These are phyloP conservation scores for Sporothrix euskadiensis DNA, from an alignment of 2,329 filamentous ascomycete species.

Conservation along the genomic window DNA sequence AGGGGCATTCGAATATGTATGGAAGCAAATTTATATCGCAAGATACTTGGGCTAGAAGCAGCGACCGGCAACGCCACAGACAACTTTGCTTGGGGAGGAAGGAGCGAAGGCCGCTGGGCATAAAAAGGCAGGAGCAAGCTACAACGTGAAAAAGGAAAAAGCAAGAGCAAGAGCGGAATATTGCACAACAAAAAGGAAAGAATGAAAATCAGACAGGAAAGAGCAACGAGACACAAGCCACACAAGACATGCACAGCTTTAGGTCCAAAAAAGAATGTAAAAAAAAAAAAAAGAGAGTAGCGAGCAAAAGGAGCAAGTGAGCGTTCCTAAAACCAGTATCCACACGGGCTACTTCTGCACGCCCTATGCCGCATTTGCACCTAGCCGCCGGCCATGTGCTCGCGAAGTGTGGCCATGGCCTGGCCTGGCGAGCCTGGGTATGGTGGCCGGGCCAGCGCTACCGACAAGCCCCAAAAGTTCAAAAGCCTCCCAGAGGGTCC, in stretches of 20 bases:
- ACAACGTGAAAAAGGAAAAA: background rate
- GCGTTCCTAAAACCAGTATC: background rate
- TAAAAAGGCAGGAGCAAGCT: background rate
- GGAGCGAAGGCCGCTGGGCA: background rate
- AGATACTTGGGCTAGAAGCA: constrained; percentile 2
- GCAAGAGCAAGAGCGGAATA: background rate
- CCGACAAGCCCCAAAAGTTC: background rate
- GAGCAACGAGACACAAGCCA: background rate
- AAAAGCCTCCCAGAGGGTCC: background rate
- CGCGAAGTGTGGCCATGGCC: background rate
- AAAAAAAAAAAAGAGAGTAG: background rate
- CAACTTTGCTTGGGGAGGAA: constrained; percentile 10
- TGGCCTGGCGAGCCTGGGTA: background rate
- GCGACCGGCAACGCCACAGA: constrained; percentile 2
- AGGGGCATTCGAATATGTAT: background rate
- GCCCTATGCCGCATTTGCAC: constrained; percentile 6
- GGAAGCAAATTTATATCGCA: constrained; percentile 21
- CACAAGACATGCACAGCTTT: background rate
- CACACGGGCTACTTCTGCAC: constrained; percentile 5
- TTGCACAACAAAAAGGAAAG: background rate
- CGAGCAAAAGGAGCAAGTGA: background rate
- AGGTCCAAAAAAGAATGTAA: background rate
- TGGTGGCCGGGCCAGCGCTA: background rate
- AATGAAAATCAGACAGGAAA: background rate
- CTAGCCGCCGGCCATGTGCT: constrained; percentile 19